Evolutionary conservation across 2,329 filamentous ascomycete species (phyloP), one percentile per base, ranked within the genome.

Genomic region (Fusarium buxicola): DNA sequence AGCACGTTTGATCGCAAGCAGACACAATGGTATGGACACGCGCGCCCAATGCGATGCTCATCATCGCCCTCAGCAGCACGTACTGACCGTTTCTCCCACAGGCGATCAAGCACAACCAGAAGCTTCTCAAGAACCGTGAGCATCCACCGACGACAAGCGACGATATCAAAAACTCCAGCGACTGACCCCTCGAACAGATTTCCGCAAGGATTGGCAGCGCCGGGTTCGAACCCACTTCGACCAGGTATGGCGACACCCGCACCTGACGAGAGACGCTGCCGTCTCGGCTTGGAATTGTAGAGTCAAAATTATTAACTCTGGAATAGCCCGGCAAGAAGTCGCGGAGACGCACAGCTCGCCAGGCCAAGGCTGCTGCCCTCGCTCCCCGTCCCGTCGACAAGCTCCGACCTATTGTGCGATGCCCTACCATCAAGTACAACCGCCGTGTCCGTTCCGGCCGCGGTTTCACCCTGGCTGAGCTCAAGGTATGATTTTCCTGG

Each of bases 51-150:
- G 63, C 57, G 52, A 63, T 59, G 61, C 39, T 62, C 51, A 40
- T 49, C 38, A 61, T 65, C 47, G 53, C 54, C 28, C 58, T 68
- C 60, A 30, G 49, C 35, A 47, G 31, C 48, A 52, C 51, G 55
- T 76, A 64, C 74, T 75, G 55, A 74, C 58, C 46, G 69, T 72
- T 65, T 73, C 71, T 60, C 52, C 69, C 51, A 64, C 71, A 90
- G 94, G 92, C 94, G 88, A 97, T 98, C 92, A 96, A 96, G 90
- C 93, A 97, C 91, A 98, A 98, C 87, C 93, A 97, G 87, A 91
- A 94, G 87, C 90, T 97, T 83, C 90, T 91, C 81, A 91, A 94
- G 89, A 96, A 96, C 89, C 94, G 90, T 92, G 85, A 86, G 90
- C 77, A 74, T 65, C 65, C 70, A 66, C 54, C 61, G 60, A 63